phyloP scores from a whole-genome alignment of 2,329 filamentous ascomycete species.

The Laburnicola sp. region DNA sequence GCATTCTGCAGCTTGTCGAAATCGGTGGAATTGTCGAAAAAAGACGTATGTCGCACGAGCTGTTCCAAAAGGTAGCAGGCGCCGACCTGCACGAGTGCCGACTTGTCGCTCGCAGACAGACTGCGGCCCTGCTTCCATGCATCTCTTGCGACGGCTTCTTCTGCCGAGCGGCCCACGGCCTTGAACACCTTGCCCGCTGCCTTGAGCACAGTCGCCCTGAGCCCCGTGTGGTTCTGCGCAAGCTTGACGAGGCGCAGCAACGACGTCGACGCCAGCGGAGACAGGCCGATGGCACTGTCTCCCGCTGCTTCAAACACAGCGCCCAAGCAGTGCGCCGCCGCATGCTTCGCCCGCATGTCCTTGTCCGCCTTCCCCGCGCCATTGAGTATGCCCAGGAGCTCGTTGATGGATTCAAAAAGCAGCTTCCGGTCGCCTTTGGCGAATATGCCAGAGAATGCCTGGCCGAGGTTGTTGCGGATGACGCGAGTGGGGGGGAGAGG shows the following conservation, averaged over 20 bases:
- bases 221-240: constrained; percentile 76
- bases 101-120: constrained; percentile 77
- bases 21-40: constrained; percentile 85
- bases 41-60: constrained; percentile 71
- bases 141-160: constrained; percentile 83
- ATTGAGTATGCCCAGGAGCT: constrained; percentile 73
- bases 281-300: constrained; percentile 85
- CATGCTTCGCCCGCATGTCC: constrained; percentile 80
- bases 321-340: constrained; percentile 82
- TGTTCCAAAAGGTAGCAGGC: constrained; percentile 79
- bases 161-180: constrained; percentile 75
- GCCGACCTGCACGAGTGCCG: constrained; percentile 74
- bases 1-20: constrained; percentile 85
- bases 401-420: constrained; percentile 92
- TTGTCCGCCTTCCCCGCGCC: constrained; percentile 73
- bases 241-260: constrained; percentile 79
- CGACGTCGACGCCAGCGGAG: constrained; percentile 71
- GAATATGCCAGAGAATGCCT: constrained; percentile 81
- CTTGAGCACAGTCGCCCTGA: constrained; percentile 76
- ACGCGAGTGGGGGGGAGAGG: constrained; percentile 82
- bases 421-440: constrained; percentile 84
- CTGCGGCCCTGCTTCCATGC: constrained; percentile 90
- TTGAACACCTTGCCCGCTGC: constrained; percentile 74
- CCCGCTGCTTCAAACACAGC: constrained; percentile 90
- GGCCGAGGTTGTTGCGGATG: constrained; percentile 84